Conservation (phyloP, 2,329 filamentous ascomycete genomes). For the Xylaria digitata region DNA sequence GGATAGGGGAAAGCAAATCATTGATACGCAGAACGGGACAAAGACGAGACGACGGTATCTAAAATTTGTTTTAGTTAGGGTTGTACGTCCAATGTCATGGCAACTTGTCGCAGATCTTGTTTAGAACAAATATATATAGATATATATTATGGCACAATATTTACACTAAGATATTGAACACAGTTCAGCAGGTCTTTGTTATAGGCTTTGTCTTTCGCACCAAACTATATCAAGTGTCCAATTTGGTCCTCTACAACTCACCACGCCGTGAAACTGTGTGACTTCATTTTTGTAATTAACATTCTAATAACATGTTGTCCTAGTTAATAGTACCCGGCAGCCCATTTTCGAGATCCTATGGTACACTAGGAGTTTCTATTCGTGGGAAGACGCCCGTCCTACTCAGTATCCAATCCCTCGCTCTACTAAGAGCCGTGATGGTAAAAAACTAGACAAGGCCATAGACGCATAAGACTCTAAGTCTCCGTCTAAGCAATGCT, state of each 20-base stretch:
- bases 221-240: not conserved
- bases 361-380: not conserved
- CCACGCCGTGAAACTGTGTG: no score
- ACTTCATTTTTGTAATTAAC: not conserved
- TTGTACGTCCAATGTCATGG: constrained; percentile 11
- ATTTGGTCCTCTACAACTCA: not conserved
- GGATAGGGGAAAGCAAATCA: constrained; percentile 3
- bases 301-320: no score
- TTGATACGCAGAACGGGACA: constrained; percentile 25
- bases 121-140: constrained; percentile 3
- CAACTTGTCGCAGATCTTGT: constrained; percentile 2
- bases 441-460: not conserved
- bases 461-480: not conserved
- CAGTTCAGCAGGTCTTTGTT: not conserved
- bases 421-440: not conserved
- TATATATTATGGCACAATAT: constrained; percentile 9
- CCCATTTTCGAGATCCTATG: no score
- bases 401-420: no score
- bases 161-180: constrained; percentile 11
- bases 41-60: constrained; percentile 35
- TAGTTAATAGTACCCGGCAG: no score
- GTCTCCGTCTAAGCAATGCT: not conserved
- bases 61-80: constrained; percentile 16
- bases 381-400: not conserved
- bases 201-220: not conserved